Evolutionary conservation across 1,284 basidiomycete species (phyloP), one percentile per base, ranked within the genome.

Genomic region (Flammula alnicola): DNA sequence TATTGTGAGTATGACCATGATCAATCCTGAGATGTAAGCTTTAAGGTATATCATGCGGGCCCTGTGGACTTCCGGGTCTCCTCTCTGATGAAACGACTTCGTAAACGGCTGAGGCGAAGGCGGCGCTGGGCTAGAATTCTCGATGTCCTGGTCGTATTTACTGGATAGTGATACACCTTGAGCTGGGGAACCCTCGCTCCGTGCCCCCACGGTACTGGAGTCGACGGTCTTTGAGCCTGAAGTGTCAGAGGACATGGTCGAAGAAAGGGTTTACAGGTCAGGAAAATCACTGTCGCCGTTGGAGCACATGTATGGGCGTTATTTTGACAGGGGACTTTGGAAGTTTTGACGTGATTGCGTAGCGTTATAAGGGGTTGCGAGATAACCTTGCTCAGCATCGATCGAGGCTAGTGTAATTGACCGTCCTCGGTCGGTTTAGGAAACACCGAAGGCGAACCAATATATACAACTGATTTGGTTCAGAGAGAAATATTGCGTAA

Each of bases 1-100:
- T 20, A 79, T 72, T 4, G 65, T 58, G 4, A 77, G 32, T 10
- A 64, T 50, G 23, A 75, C 60, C 47, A 67, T 33, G 8, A 68
- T 40, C 25, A 63, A 58, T 4, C 74, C 72, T 1, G 58, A 57
- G 3, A 67, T 27, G 17, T 75, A 52, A 0, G 61, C 61, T 41
- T 67, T 72, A 23, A 77, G 47, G 49, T 76, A 78, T 17, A 57
- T 47, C 9, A 32, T 46, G 14, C 59, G 44, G 11, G 61, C 61
- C 35, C 35, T 49, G 11, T 29, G 20, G 3, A 63, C 32, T n/a
- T 54, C 52, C 0, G 56, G 54, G 40, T 63, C 59, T 42, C 51
- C 51, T 47, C 42, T 51, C 11, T 50, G 38, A 6, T 42, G 41
- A 43, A 60, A 60, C 5, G 22, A 17, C 26, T 55, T 59, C 7